Evolutionary conservation across 139 green algal species (phyloP), one percentile per base, ranked within the genome.

Genomic region (Pleodorina starrii): DNA sequence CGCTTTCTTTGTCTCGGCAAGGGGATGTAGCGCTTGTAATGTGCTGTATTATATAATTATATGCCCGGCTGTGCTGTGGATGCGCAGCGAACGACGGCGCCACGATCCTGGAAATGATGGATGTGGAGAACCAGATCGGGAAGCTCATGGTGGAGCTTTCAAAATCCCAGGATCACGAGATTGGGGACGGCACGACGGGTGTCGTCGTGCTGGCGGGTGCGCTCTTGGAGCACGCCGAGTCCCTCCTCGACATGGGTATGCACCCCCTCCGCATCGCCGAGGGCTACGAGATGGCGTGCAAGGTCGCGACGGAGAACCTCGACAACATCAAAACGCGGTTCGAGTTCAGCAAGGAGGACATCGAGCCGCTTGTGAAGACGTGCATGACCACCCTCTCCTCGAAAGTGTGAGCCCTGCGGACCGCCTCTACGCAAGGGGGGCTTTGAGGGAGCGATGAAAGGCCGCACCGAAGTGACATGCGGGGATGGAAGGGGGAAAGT

Each of bases 381-480:
- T 99, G 98, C 95, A 99, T 99, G 97, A 99, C 98, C 17, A 99
- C 98, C 5, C 94, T 99, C 5, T 99, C 96, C n/a, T 99, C 96
- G 66, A 99, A 99, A 95, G 99, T 99, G 95, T 99, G 83, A 95
- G 97, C 54, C 21, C 9, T n/a, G n/a, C n/a, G n/a, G n/a, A n/a
- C n/a, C n/a, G n/a, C n/a, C n/a, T n/a, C n/a, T n/a, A n/a, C n/a
- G n/a, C n/a, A n/a, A n/a, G n/a, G n/a, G n/a, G n/a, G n/a, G n/a
- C n/a, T n/a, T n/a, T n/a, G n/a, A n/a, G n/a, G n/a, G n/a, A n/a
- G n/a, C n/a, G n/a, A n/a, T n/a, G n/a, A n/a, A n/a, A n/a, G n/a
- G n/a, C n/a, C 21, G n/a, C n/a, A n/a, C n/a, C n/a, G n/a, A n/a
- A n/a, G n/a, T n/a, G n/a, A n/a, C n/a, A n/a, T n/a, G n/a, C n/a